phyloP scores from a whole-genome alignment of 345 rosid species.

The Salix dunnii region DNA sequence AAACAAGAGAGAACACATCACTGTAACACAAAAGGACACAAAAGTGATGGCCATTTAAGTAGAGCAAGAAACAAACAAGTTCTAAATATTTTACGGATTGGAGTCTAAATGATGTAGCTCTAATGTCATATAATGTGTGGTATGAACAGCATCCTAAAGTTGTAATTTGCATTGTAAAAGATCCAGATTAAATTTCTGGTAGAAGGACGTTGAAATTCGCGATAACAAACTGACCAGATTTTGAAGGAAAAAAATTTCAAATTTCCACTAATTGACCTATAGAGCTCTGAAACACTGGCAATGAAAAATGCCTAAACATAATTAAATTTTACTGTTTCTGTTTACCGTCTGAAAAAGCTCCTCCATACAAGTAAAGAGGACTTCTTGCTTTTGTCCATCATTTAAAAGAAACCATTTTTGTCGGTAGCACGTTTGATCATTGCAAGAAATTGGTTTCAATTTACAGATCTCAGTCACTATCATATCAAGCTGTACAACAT shows the following conservation, averaged over 20 bases:
- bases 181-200: not conserved
- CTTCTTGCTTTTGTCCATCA: not conserved
- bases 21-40: conserved; percentile 16
- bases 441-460: conserved; percentile 14
- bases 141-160: not conserved
- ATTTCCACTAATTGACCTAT: not conserved
- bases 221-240: not conserved
- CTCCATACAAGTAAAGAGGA: not conserved
- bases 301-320: not conserved
- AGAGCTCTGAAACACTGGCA: not conserved
- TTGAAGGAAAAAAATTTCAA: not conserved
- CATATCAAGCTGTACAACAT: not conserved
- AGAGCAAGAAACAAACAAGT: not conserved
- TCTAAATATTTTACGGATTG: not conserved
- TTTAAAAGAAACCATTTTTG: not conserved
- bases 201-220: not conserved
- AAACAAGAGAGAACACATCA: conserved; percentile 7
- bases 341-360: not conserved
- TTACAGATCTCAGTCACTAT: not conserved
- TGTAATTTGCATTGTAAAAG: not conserved
- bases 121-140: not conserved
- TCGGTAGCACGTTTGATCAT: not conserved
- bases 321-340: not conserved
- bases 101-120: not conserved
- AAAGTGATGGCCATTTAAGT: conserved; percentile 11